phyloP scores from a whole-genome alignment of 257 asterid genomes.

The Solanum pimpinellifolium region DNA sequence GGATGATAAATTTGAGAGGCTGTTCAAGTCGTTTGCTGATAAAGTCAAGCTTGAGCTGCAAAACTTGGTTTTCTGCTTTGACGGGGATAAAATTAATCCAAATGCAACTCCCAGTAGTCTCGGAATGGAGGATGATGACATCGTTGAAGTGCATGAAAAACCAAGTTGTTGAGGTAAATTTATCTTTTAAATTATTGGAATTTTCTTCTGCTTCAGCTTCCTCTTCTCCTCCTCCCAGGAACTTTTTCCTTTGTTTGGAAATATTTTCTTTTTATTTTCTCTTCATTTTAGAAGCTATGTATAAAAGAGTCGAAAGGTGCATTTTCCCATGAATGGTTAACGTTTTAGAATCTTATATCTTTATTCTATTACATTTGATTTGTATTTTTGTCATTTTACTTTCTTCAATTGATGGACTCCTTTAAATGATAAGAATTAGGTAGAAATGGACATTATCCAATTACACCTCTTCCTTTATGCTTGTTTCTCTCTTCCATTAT shows the following conservation, averaged over 20 bases:
- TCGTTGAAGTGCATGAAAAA: conserved; percentile 65
- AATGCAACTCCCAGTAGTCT: conserved; percentile 55
- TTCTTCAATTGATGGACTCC: not conserved
- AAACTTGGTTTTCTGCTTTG: conserved; percentile 51
- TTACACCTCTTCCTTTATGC: not conserved
- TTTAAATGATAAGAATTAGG: not conserved
- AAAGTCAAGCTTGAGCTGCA: conserved; percentile 44
- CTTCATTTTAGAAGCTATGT: not conserved
- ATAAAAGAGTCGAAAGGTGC: not conserved
- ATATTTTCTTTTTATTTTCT: not conserved
- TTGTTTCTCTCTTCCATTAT: not conserved
- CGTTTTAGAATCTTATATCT: not conserved
- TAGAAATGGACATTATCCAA: not conserved
- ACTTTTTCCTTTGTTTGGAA: not conserved
- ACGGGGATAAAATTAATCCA: conserved; percentile 71
- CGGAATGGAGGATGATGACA: conserved; percentile 85
- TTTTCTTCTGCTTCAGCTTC: not conserved
- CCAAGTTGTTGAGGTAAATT: conserved; percentile 12
- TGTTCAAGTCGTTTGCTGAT: conserved; percentile 72
- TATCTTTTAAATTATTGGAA: not conserved
- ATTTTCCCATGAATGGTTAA: not conserved
- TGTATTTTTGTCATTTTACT: not conserved
- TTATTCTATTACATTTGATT: not conserved
- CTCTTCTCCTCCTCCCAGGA: not conserved
- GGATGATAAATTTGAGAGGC: conserved; percentile 79